phyloP scores from a whole-genome alignment of 2,329 filamentous ascomycete genomes.

The Diaporthe citriasiana region DNA sequence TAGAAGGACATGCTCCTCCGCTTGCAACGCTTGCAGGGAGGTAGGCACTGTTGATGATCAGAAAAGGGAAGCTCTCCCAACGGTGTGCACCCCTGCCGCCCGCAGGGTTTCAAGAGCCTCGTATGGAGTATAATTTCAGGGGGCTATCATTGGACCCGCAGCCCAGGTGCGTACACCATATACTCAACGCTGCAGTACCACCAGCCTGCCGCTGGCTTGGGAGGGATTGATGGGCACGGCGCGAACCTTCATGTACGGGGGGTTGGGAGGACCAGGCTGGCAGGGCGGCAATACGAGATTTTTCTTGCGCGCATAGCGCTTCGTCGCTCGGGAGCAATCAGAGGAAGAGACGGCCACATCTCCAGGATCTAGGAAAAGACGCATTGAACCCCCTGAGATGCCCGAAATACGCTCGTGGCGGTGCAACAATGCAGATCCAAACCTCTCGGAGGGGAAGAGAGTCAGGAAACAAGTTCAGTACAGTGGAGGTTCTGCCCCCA shows the following conservation, averaged over 20 bases:
- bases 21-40: conserved; percentile 7
- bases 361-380: not conserved
- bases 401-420: conserved; percentile 26
- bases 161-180: not conserved
- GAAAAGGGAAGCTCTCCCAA: not conserved
- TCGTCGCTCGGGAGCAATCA: not conserved
- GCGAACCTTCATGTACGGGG: conserved; percentile 4
- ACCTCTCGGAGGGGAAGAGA: no score
- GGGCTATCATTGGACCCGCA: not conserved
- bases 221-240: not conserved
- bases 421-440: conserved; percentile 20
- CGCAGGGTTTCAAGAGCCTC: conserved; percentile 7
- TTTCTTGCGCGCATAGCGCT: conserved; percentile 9
- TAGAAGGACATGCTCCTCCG: not conserved
- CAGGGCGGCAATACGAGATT: conserved; percentile 12
- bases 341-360: not conserved
- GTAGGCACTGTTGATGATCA: not conserved
- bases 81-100: conserved; percentile 10
- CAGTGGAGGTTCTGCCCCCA: not conserved
- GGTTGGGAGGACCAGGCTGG: not conserved
- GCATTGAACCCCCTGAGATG: conserved; percentile 19
- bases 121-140: conserved; percentile 20
- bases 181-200: conserved; percentile 14
- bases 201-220: conserved; percentile 2
- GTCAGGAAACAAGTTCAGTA: not conserved